Conservation (phyloP, 495 filamentous ascomycete species). For the Bacidia rubella region DNA sequence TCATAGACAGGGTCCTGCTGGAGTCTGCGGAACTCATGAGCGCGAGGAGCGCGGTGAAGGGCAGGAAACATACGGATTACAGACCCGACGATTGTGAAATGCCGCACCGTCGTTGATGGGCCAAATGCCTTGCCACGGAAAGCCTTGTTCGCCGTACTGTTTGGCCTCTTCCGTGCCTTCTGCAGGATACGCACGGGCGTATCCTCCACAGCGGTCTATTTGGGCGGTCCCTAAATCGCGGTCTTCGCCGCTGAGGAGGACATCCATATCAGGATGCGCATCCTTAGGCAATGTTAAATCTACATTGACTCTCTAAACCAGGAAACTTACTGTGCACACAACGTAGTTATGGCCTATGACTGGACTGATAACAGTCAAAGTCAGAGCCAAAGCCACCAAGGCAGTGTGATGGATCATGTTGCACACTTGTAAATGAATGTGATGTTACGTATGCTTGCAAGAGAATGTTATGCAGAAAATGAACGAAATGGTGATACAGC, state of each 20-base stretch:
- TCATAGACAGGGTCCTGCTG: not conserved
- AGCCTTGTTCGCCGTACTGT: not conserved
- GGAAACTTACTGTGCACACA: not conserved
- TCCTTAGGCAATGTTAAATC: not conserved
- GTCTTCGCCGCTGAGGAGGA: not conserved
- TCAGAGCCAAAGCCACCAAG: too few relatives aligned
- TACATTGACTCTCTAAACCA: not conserved
- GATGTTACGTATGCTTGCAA: too few relatives aligned
- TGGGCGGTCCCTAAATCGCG: not conserved
- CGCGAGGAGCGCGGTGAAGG: too few relatives aligned
- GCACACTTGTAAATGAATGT: too few relatives aligned
- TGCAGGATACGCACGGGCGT: not conserved
- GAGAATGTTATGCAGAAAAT: too few relatives aligned
- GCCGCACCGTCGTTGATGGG: not conserved
- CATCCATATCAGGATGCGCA: not conserved
- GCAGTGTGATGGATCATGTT: too few relatives aligned
- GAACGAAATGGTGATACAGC: too few relatives aligned
- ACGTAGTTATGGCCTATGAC: not conserved
- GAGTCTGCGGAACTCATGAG: not conserved
- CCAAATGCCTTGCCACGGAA: not conserved
- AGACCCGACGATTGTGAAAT: not conserved
- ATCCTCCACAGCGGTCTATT: not conserved
- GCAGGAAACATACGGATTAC: not conserved
- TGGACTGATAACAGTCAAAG: too few relatives aligned
- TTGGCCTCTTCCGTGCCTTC: not conserved